A percentile compares a stretch with the other conserved stretches of the same genome.
Conservation (phyloP, 768 basidiomycete species). For the Clitopilus passeckerianus region DNA sequence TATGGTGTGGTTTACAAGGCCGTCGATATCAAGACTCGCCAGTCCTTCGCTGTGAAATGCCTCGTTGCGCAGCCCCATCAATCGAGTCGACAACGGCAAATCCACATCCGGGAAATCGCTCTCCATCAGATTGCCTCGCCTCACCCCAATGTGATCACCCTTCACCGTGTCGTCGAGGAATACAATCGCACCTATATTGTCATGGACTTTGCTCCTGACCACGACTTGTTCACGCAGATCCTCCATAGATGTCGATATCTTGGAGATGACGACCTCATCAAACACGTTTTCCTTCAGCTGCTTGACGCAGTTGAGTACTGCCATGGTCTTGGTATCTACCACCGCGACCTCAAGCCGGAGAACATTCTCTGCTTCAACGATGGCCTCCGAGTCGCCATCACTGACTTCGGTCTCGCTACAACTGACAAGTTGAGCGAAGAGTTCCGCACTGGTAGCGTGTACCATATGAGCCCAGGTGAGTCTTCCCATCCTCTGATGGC, state of each 20-base stretch:
- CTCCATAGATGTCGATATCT: conserved; percentile 72
- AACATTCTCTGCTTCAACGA: conserved; percentile 84
- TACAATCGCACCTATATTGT: conserved; percentile 80
- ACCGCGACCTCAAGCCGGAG: conserved; percentile 97
- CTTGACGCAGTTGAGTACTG: conserved; percentile 92
- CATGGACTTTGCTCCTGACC: conserved; percentile 89
- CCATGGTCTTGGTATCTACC: conserved; percentile 88
- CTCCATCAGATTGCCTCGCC: conserved; percentile 72
- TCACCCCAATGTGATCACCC: conserved; percentile 79
- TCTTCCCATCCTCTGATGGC: conserved; percentile 51
- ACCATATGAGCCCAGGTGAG: conserved; percentile 94
- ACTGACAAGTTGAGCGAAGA: conserved; percentile 81
- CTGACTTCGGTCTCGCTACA: conserved; percentile 94
- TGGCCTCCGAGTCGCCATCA: conserved; percentile 77
- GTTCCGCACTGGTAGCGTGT: conserved; percentile 93
- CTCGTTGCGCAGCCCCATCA: conserved; percentile 50
- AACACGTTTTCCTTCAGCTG: conserved; percentile 87
- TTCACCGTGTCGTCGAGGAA: conserved; percentile 87
- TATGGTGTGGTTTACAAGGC: conserved; percentile 96
- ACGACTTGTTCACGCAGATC: conserved; percentile 92
- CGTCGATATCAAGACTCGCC: conserved; percentile 49
- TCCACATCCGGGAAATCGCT: conserved; percentile 86
- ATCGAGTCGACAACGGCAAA: conserved; percentile 56
- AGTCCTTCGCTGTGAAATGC: conserved; percentile 89
- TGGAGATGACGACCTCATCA: conserved; percentile 81